phyloP scores from a whole-genome alignment of 495 filamentous ascomycete species.

The Penicillium coprophilum region DNA sequence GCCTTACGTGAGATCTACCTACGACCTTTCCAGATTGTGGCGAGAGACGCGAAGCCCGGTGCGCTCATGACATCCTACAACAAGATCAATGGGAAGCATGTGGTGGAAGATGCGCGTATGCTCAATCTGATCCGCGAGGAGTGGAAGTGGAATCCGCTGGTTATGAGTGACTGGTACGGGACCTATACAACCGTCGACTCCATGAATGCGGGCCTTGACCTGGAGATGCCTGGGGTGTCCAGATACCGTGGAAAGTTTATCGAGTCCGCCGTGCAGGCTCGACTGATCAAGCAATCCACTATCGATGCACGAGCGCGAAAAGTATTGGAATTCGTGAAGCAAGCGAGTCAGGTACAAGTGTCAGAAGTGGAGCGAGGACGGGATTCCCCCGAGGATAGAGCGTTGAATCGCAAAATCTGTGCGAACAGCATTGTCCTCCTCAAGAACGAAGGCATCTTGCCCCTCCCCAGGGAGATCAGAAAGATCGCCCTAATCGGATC shows the following conservation, averaged over 20 bases:
- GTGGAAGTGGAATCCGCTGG: constrained; percentile 58
- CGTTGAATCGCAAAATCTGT: constrained; percentile 58
- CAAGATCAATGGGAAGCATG: constrained; percentile 67
- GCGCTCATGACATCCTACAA: constrained; percentile 77
- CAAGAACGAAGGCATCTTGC: constrained; percentile 68
- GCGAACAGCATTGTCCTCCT: constrained; percentile 69
- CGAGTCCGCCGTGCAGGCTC: constrained; percentile 53
- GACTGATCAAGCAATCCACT: constrained; percentile 51
- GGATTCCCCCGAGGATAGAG: constrained; percentile 59
- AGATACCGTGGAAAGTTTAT: constrained; percentile 48
- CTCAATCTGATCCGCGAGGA: constrained; percentile 63
- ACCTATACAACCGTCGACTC: constrained; percentile 62
- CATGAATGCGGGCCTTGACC: constrained; percentile 61
- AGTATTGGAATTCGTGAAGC: constrained; percentile 54
- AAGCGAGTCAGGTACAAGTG: constrained; percentile 51
- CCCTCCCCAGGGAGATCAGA: constrained; percentile 54
- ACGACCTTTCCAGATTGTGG: constrained; percentile 68
- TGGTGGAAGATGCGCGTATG: constrained; percentile 57
- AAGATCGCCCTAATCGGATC: constrained; percentile 74
- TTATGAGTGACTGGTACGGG: constrained; percentile 46
- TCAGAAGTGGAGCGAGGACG: constrained; percentile 49
- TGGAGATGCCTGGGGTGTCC: constrained; percentile 70
- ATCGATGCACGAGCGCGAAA: constrained; percentile 57
- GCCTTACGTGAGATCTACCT: constrained; percentile 73
- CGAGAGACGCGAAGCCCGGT: constrained; percentile 57